Conservation (phyloP, 495 filamentous ascomycete species). For the Penicillium maclennaniae region DNA sequence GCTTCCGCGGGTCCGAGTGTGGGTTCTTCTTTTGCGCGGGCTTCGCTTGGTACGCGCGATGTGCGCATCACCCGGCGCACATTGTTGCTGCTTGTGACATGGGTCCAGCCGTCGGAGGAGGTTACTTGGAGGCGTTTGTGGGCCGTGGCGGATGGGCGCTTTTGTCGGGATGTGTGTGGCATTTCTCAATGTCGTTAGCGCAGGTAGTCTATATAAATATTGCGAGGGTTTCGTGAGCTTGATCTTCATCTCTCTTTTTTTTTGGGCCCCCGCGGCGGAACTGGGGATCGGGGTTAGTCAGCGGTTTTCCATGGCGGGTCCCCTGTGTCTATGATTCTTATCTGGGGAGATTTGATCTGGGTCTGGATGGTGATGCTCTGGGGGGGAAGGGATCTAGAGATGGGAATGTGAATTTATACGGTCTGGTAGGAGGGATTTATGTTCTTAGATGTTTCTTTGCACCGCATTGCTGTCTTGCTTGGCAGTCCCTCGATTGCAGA, state of each 20-base stretch:
- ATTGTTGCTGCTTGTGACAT: conserved; percentile 40
- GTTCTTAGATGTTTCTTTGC: too few relatives aligned
- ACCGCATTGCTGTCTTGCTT: too few relatives aligned
- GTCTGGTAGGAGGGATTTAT: too few relatives aligned
- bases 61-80: conserved; percentile 20
- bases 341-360: too few relatives aligned
- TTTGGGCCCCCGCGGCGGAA: too few relatives aligned
- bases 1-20: conserved; percentile 29
- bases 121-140: conserved; percentile 47
- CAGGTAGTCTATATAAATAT: not conserved
- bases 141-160: conserved; percentile 19
- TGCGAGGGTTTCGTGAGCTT: not conserved
- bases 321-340: too few relatives aligned
- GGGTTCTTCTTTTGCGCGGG: not conserved
- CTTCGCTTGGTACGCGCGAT: not conserved
- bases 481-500: too few relatives aligned
- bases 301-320: too few relatives aligned
- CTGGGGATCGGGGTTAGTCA: too few relatives aligned
- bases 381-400: too few relatives aligned
- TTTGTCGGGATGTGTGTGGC: conserved; percentile 48
- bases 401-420: too few relatives aligned
- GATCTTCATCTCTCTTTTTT: not conserved
- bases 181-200: conserved; percentile 20
- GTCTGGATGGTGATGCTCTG: too few relatives aligned
- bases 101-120: conserved; percentile 54